These are phyloP conservation scores for Phytophthora crassamura DNA, from an alignment of 352 stramenopile species.

Conservation along the genomic window DNA sequence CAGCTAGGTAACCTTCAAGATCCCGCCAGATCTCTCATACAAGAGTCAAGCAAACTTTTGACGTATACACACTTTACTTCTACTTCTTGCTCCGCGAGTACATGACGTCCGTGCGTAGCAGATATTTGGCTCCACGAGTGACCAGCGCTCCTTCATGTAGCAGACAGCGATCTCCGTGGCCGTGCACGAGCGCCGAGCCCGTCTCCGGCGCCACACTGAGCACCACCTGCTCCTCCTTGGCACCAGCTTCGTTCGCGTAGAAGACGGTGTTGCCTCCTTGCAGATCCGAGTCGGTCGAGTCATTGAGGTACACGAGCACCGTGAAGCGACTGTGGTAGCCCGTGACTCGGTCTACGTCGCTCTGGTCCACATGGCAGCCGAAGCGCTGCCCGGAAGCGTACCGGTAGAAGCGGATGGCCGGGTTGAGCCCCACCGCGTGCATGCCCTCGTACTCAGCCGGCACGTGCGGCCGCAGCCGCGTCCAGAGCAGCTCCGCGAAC, in stretches of 20 bases:
- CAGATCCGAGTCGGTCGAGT: slow-evolving; percentile 76
- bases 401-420: slow-evolving; percentile 79
- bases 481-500: slow-evolving; percentile 76
- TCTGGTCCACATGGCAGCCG: slow-evolving; percentile 87
- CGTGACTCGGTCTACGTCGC: slow-evolving; percentile 77
- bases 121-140: slow-evolving; percentile 68
- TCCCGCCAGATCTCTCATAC: not conserved
- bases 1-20: slow-evolving; percentile 31
- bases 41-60: slow-evolving; percentile 31
- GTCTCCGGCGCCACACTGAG: slow-evolving; percentile 69
- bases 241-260: slow-evolving; percentile 61
- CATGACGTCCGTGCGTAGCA: slow-evolving; percentile 86
- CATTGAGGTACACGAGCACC: slow-evolving; percentile 85
- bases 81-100: slow-evolving; percentile 51
- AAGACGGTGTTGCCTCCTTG: slow-evolving; percentile 73
- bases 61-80: slow-evolving; percentile 22
- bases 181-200: slow-evolving; percentile 73
- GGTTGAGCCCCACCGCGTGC: slow-evolving; percentile 71
- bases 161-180: slow-evolving; percentile 77
- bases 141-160: slow-evolving; percentile 79
- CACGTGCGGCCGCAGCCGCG: slow-evolving; percentile 62
- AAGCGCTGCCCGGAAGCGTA: slow-evolving; percentile 77
- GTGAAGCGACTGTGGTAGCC: slow-evolving; percentile 81
- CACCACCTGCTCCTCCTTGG: slow-evolving; percentile 54
- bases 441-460: slow-evolving; percentile 67